These are phyloP conservation scores for Calonectria hawksworthii DNA, from an alignment of 2,329 filamentous ascomycete species.

Conservation along the genomic window DNA sequence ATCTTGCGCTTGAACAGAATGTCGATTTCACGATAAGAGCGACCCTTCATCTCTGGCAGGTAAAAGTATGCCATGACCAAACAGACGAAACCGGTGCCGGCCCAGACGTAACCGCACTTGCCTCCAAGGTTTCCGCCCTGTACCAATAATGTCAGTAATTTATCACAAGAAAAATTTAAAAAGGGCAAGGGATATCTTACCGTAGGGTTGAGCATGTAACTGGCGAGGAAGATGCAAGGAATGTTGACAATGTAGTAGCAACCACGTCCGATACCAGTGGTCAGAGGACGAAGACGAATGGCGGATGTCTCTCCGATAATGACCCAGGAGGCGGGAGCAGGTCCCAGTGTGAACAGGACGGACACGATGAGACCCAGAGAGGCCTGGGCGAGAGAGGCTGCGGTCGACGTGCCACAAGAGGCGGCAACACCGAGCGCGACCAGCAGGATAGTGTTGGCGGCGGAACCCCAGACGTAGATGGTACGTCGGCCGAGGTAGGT, in stretches of 20 bases:
- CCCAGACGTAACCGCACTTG: conserved; percentile 73
- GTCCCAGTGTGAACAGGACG: conserved; percentile 73
- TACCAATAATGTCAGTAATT: conserved; percentile 43
- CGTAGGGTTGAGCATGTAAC: conserved; percentile 71
- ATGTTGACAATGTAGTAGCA: conserved; percentile 76
- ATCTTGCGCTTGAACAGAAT: conserved; percentile 69
- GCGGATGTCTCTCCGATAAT: conserved; percentile 78
- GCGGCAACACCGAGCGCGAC: conserved; percentile 71
- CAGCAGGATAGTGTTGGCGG: conserved; percentile 67
- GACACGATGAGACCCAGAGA: conserved; percentile 75
- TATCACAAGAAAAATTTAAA: not conserved
- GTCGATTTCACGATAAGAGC: conserved; percentile 73
- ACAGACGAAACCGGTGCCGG: conserved; percentile 69
- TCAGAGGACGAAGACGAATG: conserved; percentile 75
- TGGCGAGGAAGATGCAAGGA: conserved; percentile 74
- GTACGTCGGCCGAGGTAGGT: conserved; percentile 73
- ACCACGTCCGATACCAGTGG: conserved; percentile 74
- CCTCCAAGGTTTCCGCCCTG: conserved; percentile 61
- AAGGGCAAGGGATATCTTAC: conserved; percentile 46
- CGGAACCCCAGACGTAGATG: conserved; percentile 74
- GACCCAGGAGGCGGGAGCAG: conserved; percentile 75
- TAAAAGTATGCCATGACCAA: conserved; percentile 62
- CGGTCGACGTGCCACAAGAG: conserved; percentile 58
- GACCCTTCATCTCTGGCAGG: conserved; percentile 69
- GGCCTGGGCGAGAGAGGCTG: conserved; percentile 68